Percentiles rank a stretch among this genome's conserved stretches.
phyloP scores from a whole-genome alignment of 139 green algal genomes.

The Edaphochlamys debaryana region DNA sequence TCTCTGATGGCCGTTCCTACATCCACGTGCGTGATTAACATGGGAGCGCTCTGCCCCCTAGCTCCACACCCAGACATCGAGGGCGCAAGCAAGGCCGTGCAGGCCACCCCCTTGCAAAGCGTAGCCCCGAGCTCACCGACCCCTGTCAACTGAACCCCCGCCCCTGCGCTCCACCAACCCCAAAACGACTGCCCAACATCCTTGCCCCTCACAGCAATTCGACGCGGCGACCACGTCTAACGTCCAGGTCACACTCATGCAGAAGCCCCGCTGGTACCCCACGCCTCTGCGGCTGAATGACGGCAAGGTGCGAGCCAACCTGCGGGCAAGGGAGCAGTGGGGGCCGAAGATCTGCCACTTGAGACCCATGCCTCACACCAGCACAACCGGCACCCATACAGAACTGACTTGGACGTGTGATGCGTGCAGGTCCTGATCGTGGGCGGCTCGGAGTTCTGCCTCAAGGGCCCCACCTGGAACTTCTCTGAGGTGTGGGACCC shows the following conservation, averaged over 20 bases:
- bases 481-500: background rate
- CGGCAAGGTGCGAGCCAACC: background rate
- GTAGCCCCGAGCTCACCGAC: too few relatives aligned
- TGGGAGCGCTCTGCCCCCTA: too few relatives aligned
- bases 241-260: background rate
- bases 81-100: too few relatives aligned
- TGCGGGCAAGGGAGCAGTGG: too few relatives aligned
- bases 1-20: background rate
- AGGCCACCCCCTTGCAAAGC: too few relatives aligned
- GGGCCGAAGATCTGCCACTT: background rate
- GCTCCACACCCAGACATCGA: too few relatives aligned
- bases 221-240: background rate
- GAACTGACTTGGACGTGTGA: background rate
- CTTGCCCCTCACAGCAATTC: background rate
- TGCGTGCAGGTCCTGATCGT: background rate
- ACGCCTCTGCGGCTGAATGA: background rate
- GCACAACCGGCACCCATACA: too few relatives aligned
- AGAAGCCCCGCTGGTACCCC: conserved; percentile 2
- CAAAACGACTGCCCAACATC: too few relatives aligned
- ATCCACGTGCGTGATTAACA: background rate
- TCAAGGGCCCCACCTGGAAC: background rate
- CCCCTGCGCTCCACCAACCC: too few relatives aligned
- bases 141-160: too few relatives aligned
- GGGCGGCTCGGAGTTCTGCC: background rate
- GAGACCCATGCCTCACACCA: too few relatives aligned